phyloP scores from a whole-genome alignment of 2,329 filamentous ascomycete genomes.

The Ceratocystis cubensis region DNA sequence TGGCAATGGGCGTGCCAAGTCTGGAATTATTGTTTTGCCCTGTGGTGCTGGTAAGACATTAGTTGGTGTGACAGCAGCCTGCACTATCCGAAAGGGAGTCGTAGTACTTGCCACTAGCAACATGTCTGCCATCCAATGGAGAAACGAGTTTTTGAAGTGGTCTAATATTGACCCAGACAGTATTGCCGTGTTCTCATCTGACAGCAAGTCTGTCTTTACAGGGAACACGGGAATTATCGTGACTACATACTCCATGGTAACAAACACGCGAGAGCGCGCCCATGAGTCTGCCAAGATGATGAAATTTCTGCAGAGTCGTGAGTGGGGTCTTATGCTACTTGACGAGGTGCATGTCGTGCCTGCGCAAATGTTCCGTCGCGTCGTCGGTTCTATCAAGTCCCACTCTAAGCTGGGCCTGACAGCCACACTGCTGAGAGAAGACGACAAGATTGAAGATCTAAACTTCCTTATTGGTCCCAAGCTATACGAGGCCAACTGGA shows the following conservation, averaged over 20 bases:
- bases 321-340: slow-evolving; percentile 95
- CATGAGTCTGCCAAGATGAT: slow-evolving; percentile 96
- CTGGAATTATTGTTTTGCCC: slow-evolving; percentile 90
- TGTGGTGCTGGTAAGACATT: slow-evolving; percentile 95
- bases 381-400: slow-evolving; percentile 83
- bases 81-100: slow-evolving; percentile 92
- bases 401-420: slow-evolving; percentile 93
- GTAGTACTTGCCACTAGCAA: slow-evolving; percentile 93
- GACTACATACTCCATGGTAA: slow-evolving; percentile 98
- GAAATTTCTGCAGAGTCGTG: slow-evolving; percentile 75
- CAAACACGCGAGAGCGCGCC: slow-evolving; percentile 71
- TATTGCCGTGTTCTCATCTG: slow-evolving; percentile 88
- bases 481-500: slow-evolving; percentile 97
- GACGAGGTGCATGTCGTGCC: slow-evolving; percentile 98
- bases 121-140: slow-evolving; percentile 97
- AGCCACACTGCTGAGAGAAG: slow-evolving; percentile 84
- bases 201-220: slow-evolving; percentile 75
- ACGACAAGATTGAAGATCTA: slow-evolving; percentile 94
- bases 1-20: slow-evolving; percentile 91
- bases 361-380: slow-evolving; percentile 88
- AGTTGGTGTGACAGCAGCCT: slow-evolving; percentile 95
- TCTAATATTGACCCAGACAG: slow-evolving; percentile 88
- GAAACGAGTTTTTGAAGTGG: slow-evolving; percentile 94
- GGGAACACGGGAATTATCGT: slow-evolving; percentile 92
- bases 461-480: slow-evolving; percentile 98